phyloP scores from a whole-genome alignment of 305 asterid species.

The Nicotiana rustica region DNA sequence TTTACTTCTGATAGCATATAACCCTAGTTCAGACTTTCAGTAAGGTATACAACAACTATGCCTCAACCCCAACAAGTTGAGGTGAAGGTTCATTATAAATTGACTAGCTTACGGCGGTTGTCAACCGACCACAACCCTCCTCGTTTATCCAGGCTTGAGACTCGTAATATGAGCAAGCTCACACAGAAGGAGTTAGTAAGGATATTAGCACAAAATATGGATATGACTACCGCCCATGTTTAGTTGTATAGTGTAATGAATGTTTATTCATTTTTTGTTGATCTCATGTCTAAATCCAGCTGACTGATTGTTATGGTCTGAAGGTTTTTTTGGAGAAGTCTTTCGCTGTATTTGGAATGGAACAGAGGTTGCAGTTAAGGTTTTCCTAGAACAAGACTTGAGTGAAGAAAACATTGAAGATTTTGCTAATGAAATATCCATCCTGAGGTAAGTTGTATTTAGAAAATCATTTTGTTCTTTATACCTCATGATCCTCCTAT shows the following conservation, averaged over 20 bases:
- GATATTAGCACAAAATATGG: too few species aligned
- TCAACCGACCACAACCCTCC: too few species aligned
- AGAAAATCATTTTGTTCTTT: conserved; percentile 25
- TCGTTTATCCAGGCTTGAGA: too few species aligned
- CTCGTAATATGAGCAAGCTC: too few species aligned
- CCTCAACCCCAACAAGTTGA: too few species aligned
- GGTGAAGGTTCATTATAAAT: too few species aligned
- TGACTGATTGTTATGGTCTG: conserved; percentile 23
- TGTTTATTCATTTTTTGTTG: conserved; percentile 11
- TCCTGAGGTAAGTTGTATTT: conserved; percentile 69
- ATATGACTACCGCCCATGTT: too few species aligned
- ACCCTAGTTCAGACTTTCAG: background rate
- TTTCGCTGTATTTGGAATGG: conserved; percentile 99
- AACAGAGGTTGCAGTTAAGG: conserved; percentile 95
- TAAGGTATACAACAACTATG: too few species aligned
- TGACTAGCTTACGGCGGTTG: too few species aligned
- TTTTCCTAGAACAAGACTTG: conserved; percentile 96
- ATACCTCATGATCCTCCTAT: conserved; percentile 37
- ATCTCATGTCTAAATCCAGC: conserved; percentile 8
- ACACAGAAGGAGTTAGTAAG: too few species aligned
- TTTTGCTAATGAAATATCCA: conserved; percentile 95
- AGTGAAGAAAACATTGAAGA: conserved; percentile 99
- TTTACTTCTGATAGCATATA: background rate
- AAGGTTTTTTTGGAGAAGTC: conserved; percentile 99
- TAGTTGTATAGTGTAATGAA: background rate